Base-by-base conservation (phyloP, 177 flowering plant species). In the Vitis hybrid region DNA sequence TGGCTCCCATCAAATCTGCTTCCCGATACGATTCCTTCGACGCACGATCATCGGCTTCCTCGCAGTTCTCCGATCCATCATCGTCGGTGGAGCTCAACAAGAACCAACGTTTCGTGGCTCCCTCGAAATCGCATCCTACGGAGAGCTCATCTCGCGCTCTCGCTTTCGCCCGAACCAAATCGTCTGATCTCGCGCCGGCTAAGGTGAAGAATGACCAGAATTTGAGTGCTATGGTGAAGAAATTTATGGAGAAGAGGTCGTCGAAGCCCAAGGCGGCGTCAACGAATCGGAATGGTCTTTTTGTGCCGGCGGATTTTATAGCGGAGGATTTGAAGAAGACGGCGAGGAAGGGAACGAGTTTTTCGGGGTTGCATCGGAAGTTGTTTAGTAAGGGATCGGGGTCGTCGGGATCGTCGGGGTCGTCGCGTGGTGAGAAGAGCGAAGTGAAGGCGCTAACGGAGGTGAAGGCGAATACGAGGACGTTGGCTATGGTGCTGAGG, bases 401-500 rank as follows among this genome's bases (percentile, higher is more conserved):
- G 40, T 68, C 48, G 56, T 70, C 60, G 62, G 68, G 59, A 30
- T 48, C 60, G 65, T 70, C 77, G 12, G 56, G 72, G 52, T 68
- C 48, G 56, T 70, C 60, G 62, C 66, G 59, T 30, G 57, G 63
- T 67, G 80, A 73, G 78, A 78, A 52, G 72, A 69, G 63, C 54
- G 77, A 75, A 56, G 68, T 58, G 56, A 92, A 89, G 85, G 94
- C 94, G 11, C 70, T 94, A 83, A 82, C 85, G 19, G 97, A 92
- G 67, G 94, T 86, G 57, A 92, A 91, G 72, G 79, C 85, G 65
- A 92, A 95, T 62, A 87, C 98, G 11, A 86, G 99, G 83, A 93
- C 93, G 2, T 72, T 95, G 71, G 97, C 91, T 0, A 91, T 91
- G 97, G 99, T 95, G 69, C 66, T 95, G 73, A 87, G 93, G 82